These are phyloP conservation scores for Suillus discolor DNA, from an alignment of 768 basidiomycete species.

Conservation along the genomic window DNA sequence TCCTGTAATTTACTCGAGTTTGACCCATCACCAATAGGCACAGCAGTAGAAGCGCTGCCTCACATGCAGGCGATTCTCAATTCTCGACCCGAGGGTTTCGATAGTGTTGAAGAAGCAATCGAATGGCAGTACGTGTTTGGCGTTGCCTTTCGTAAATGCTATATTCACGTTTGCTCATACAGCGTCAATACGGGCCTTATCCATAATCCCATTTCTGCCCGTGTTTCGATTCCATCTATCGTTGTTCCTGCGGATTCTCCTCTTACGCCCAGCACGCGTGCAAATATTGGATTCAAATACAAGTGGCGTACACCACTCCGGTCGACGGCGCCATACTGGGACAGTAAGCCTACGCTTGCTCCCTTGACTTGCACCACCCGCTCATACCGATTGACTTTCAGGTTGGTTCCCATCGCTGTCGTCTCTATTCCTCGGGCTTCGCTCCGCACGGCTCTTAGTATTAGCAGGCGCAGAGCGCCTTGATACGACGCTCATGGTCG, in stretches of 20 bases:
- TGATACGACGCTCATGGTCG: slow-evolving; percentile 93
- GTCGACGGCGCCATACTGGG: slow-evolving; percentile 89
- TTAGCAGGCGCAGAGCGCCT: slow-evolving; percentile 92
- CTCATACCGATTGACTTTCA: slow-evolving; percentile 31
- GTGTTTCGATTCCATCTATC: slow-evolving; percentile 86
- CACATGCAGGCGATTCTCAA: slow-evolving; percentile 90
- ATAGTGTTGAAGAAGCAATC: slow-evolving; percentile 80
- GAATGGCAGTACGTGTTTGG: slow-evolving; percentile 86
- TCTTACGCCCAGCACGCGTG: slow-evolving; percentile 29
- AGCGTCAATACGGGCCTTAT: slow-evolving; percentile 85
- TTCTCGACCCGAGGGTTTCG: slow-evolving; percentile 84
- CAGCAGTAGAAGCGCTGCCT: slow-evolving; percentile 90
- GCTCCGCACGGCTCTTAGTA: slow-evolving; percentile 84
- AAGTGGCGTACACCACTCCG: slow-evolving; percentile 85
- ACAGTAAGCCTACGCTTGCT: slow-evolving; percentile 49
- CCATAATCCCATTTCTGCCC: slow-evolving; percentile 77
- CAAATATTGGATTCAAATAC: slow-evolving; percentile 36
- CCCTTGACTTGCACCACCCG: not conserved
- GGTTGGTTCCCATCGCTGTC: slow-evolving; percentile 93
- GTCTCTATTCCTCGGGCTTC: slow-evolving; percentile 70
- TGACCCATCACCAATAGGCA: slow-evolving; percentile 50
- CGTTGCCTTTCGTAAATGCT: not conserved
- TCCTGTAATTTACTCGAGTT: not conserved
- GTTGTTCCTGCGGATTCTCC: slow-evolving; percentile 52
- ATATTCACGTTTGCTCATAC: not conserved